Conservation (phyloP, 1,284 basidiomycete genomes). For the Microbotryomycetes sp. region DNA sequence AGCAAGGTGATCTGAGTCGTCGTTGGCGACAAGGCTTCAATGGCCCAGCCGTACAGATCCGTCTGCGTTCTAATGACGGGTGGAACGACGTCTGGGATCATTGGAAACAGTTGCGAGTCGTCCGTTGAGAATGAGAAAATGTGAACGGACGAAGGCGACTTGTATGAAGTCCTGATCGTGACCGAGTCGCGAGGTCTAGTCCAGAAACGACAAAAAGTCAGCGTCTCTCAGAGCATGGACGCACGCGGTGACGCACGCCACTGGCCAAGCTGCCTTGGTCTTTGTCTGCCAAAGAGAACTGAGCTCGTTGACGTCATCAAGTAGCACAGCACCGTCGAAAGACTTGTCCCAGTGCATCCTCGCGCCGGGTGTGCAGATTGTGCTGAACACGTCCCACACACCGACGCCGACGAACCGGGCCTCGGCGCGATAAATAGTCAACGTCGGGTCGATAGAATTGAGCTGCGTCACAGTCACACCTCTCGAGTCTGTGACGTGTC, state of each 20-base stretch:
- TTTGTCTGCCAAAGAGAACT: slow-evolving; percentile 88
- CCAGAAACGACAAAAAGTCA: slow-evolving; percentile 6
- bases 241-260: slow-evolving; percentile 72
- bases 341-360: slow-evolving; percentile 82
- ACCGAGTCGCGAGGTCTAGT: slow-evolving; percentile 78
- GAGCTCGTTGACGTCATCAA: slow-evolving; percentile 70
- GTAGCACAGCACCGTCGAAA: slow-evolving; percentile 71
- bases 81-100: slow-evolving; percentile 61
- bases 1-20: slow-evolving; percentile 90
- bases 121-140: slow-evolving; percentile 93
- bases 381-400: slow-evolving; percentile 91
- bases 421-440: slow-evolving; percentile 93
- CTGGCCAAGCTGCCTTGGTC: slow-evolving; percentile 82
- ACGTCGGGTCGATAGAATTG: slow-evolving; percentile 92
- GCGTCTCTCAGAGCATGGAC: too few relatives aligned
- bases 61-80: slow-evolving; percentile 87
- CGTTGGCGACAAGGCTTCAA: slow-evolving; percentile 89
- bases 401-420: slow-evolving; percentile 95
- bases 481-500: slow-evolving; percentile 67
- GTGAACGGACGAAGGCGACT: slow-evolving; percentile 89
- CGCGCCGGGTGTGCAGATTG: slow-evolving; percentile 75
- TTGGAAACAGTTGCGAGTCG: slow-evolving; percentile 75
- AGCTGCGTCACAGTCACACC: slow-evolving; percentile 89
- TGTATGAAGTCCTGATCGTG: slow-evolving; percentile 90
- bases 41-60: slow-evolving; percentile 93